Conservation (phyloP, 352 stramenopile genomes). For the Pythium brachiatum region DNA sequence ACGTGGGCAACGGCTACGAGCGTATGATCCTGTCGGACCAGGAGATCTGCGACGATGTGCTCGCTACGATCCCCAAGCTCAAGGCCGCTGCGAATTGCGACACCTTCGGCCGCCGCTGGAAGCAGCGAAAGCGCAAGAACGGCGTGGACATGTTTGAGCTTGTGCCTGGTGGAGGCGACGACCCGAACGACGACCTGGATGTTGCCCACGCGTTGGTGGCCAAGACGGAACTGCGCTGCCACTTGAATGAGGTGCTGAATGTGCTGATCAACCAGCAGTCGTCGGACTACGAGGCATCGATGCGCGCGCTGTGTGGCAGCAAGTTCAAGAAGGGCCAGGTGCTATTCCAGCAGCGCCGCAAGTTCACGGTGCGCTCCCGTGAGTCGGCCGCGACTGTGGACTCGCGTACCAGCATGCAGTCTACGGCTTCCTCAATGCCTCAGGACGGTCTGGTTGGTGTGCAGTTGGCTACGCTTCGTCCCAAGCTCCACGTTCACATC, state of each 20-base stretch:
- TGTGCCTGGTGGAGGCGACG: constrained; percentile 21
- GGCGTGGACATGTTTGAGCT: constrained; percentile 48
- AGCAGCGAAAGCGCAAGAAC: constrained; percentile 29
- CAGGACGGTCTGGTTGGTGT: constrained; percentile 18
- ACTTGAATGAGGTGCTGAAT: constrained; percentile 64
- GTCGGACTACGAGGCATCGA: constrained; percentile 40
- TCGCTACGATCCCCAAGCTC: constrained; percentile 60
- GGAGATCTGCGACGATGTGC: constrained; percentile 55
- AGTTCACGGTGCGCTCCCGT: neutral
- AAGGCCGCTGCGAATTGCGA: constrained; percentile 35
- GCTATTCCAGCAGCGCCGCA: constrained; percentile 37
- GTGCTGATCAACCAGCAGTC: constrained; percentile 48
- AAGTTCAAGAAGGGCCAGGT: constrained; percentile 47
- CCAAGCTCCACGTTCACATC: constrained; percentile 21
- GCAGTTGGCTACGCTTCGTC: constrained; percentile 16
- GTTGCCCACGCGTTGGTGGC: constrained; percentile 48
- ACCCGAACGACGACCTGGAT: constrained; percentile 39
- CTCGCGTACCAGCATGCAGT: neutral
- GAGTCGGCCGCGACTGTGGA: neutral
- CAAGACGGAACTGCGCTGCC: constrained; percentile 50
- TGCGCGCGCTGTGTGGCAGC: constrained; percentile 46
- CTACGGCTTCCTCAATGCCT: neutral
- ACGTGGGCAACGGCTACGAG: constrained; percentile 21
- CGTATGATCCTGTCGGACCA: constrained; percentile 40
- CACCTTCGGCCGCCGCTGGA: constrained; percentile 37